Conservation (phyloP, 768 basidiomycete species). For the Lactifluus piperatus region DNA sequence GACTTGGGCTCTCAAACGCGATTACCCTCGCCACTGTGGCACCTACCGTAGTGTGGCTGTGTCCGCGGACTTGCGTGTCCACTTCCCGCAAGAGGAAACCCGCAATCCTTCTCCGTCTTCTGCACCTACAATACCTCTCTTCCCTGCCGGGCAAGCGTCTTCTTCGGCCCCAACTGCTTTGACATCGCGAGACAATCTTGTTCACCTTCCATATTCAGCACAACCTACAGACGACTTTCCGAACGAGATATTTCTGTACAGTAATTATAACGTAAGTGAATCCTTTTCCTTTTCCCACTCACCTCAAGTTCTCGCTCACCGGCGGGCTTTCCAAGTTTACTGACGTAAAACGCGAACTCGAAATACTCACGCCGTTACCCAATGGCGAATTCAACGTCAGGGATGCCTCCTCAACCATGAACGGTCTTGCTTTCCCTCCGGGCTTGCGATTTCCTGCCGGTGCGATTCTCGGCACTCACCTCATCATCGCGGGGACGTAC, state of each 20-base stretch:
- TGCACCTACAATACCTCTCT: constrained; percentile 50
- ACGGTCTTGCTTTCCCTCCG: constrained; percentile 76
- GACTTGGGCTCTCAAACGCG: constrained; percentile 71
- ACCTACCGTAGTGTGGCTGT: constrained; percentile 93
- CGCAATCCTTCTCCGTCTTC: constrained; percentile 33
- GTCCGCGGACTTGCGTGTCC: constrained; percentile 57
- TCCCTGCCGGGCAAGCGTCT: constrained; percentile 41
- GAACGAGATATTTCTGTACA: constrained; percentile 84
- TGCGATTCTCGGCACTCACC: constrained; percentile 79
- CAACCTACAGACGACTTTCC: constrained; percentile 65
- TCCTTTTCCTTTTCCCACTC: background rate
- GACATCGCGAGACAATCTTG: constrained; percentile 50
- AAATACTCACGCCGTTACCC: constrained; percentile 78
- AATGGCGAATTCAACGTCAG: constrained; percentile 68
- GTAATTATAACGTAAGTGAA: constrained; percentile 83
- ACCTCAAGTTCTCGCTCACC: constrained; percentile 12
- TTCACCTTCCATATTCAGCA: constrained; percentile 72
- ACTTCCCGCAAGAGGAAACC: constrained; percentile 55
- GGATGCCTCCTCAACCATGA: constrained; percentile 77
- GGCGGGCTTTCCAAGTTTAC: constrained; percentile 51
- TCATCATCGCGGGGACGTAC: constrained; percentile 94
- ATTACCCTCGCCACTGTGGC: constrained; percentile 89
- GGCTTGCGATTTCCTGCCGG: constrained; percentile 96
- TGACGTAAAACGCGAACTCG: constrained; percentile 91
- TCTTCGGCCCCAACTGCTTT: constrained; percentile 34